Evolutionary conservation across 2,329 filamentous ascomycete species (phyloP).

Genomic region (Aspergillus proliferans): DNA sequence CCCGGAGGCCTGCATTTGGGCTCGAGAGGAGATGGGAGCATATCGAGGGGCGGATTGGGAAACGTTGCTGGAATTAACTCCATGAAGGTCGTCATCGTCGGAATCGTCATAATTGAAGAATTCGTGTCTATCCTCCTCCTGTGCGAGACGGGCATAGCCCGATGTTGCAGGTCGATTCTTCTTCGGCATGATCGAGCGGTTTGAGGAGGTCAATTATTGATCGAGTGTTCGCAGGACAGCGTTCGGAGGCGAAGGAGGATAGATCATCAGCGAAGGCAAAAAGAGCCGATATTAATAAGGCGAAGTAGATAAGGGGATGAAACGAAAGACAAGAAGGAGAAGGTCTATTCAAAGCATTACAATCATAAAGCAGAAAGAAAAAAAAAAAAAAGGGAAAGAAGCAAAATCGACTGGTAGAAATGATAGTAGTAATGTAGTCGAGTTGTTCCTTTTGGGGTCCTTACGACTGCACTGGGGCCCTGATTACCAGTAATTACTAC

Average conservation of each 20-base stretch:
- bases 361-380: neutral
- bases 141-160: slow-evolving; percentile 77
- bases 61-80: slow-evolving; percentile 46
- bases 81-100: slow-evolving; percentile 57
- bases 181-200: slow-evolving; percentile 51
- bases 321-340: neutral
- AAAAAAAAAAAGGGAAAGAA: neutral
- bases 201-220: neutral
- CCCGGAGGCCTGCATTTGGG: slow-evolving; percentile 46
- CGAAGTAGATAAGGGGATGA: neutral
- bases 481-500: neutral
- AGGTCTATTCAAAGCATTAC: neutral
- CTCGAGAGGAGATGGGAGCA: slow-evolving; percentile 49
- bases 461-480: neutral
- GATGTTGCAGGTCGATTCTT: slow-evolving; percentile 65
- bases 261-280: neutral
- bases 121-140: slow-evolving; percentile 56
- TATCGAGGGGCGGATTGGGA: slow-evolving; percentile 55
- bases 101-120: slow-evolving; percentile 55
- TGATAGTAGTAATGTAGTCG: neutral
- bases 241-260: neutral
- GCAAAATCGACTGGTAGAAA: neutral
- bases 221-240: neutral
- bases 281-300: neutral
- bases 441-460: neutral